Evolutionary conservation across 2,329 filamentous ascomycete genomes (phyloP), one percentile per base, ranked within the genome.

Genomic region (Zymoseptoria passerinii): DNA sequence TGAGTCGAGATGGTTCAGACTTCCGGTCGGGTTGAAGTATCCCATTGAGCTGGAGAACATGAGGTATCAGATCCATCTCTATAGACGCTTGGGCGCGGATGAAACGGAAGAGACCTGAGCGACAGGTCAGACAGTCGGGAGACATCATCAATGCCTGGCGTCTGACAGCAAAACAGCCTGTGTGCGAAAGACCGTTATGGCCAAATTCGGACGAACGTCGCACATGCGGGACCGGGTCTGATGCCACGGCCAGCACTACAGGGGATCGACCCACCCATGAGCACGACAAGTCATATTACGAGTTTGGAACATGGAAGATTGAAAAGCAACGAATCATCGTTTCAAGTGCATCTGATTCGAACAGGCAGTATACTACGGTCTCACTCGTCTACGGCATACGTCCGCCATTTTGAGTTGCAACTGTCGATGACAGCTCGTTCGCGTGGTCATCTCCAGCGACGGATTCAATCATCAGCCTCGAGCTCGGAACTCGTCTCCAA

Each of bases 1-100:
- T 61, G 90, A 95, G 52, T 91, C 89, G 2, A 76, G 83, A 56
- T 97, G 92, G 92, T 96, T 92, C 74, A 83, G 92, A 50, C 75
- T 96, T 40, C 70, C 72, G 7, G 67, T 70, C n/a, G 70, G 65
- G 16, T 74, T 96, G 64, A 78, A 80, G 48, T 97, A 96, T 75
- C 88, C 91, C 7, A 90, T 96, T 67, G 81, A 85, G 54, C 75
- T 97, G 70, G 92, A 97, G 76, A 90, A 96, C 71, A 96, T 96
- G 92, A 84, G 92, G 52, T 96, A 92, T 73, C 92, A 97, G 74
- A 79, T 96, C 66, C 91, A 96, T 76, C 71, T 96, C 16, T 97
- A 96, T 69, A 73, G 75, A 57, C 74, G 60, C 44, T 13, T 58
- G 8, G 35, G 16, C 4, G 35, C 16, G 4, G 7, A 6, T 13